Evolutionary conservation across 768 basidiomycete genomes (phyloP).

Genomic region (Lentinus tigrinus): DNA sequence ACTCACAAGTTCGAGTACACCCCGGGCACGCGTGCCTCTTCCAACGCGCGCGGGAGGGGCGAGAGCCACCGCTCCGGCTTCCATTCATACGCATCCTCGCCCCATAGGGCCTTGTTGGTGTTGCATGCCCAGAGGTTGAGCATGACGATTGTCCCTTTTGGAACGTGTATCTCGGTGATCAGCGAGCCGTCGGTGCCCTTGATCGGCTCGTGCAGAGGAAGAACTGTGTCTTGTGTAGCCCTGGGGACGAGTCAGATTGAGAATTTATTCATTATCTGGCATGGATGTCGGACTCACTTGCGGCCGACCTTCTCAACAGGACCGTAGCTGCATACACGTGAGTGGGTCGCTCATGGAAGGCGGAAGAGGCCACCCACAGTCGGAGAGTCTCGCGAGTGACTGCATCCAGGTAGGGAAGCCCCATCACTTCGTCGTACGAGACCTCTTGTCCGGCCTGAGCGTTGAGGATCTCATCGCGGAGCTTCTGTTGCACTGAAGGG

Average conservation of each 20-base stretch:
- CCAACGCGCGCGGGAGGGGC: constrained; percentile 20
- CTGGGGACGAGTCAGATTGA: background rate
- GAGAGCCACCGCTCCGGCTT: constrained; percentile 43
- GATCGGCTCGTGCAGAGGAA: constrained; percentile 32
- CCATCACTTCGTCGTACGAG: constrained; percentile 17
- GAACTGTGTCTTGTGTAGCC: constrained; percentile 13
- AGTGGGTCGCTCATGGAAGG: background rate
- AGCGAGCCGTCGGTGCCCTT: constrained; percentile 26
- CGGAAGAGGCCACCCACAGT: constrained; percentile 30
- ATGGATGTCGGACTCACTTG: background rate
- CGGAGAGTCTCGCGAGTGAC: constrained; percentile 60
- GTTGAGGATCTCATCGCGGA: constrained; percentile 19
- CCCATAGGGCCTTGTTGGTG: constrained; percentile 38
- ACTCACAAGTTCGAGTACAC: constrained; percentile 31
- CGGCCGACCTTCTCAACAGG: background rate
- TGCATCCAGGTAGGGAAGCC: constrained; percentile 61
- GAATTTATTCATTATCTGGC: background rate
- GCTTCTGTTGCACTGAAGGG: constrained; percentile 36
- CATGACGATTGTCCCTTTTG: constrained; percentile 26
- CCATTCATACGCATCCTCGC: constrained; percentile 40
- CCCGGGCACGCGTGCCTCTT: constrained; percentile 30
- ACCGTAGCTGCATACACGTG: background rate
- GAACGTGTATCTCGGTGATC: constrained; percentile 25
- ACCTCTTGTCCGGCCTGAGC: constrained; percentile 30
- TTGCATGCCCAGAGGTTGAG: constrained; percentile 31